A percentile compares a stretch with the other conserved stretches of the same genome.
phyloP scores from a whole-genome alignment of 1,284 basidiomycete species.

The Puccinia hordei region DNA sequence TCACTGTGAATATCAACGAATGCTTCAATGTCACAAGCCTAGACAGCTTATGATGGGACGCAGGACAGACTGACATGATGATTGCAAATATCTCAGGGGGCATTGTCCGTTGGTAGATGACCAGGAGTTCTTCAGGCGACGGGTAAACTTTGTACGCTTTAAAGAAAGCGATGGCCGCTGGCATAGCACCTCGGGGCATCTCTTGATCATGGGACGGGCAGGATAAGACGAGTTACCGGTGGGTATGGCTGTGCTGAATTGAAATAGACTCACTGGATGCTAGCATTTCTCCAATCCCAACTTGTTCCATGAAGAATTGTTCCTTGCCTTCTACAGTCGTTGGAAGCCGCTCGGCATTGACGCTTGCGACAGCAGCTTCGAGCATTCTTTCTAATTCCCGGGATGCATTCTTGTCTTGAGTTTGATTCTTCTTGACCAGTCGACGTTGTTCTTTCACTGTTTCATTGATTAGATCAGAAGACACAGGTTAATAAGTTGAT shows the following conservation, averaged over 20 bases:
- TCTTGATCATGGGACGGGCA: conserved; percentile 49
- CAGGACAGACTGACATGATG: conserved; percentile 57
- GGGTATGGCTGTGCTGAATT: background rate
- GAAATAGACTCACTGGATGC: conserved; percentile 21
- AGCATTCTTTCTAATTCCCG: conserved; percentile 39
- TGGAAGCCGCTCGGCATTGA: conserved; percentile 43
- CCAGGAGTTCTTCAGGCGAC: conserved; percentile 58
- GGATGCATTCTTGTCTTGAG: conserved; percentile 19
- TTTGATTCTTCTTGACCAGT: conserved; percentile 39
- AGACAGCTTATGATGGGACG: too few species aligned
- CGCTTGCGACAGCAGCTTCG: conserved; percentile 35
- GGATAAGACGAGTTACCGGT: background rate
- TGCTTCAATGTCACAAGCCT: background rate
- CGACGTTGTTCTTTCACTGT: conserved; percentile 46
- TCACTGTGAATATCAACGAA: conserved; percentile 12
- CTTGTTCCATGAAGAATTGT: conserved; percentile 58
- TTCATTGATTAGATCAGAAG: background rate
- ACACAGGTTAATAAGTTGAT: background rate
- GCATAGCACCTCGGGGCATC: conserved; percentile 56
- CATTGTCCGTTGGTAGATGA: conserved; percentile 59
- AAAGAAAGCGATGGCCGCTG: conserved; percentile 59
- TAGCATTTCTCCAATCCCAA: conserved; percentile 58
- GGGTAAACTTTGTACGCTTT: conserved; percentile 59
- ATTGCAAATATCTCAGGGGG: conserved; percentile 59
- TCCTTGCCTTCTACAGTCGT: conserved; percentile 43